Evolutionary conservation across 1,284 basidiomycete species (phyloP).

Genomic region (Boletus sp.): DNA sequence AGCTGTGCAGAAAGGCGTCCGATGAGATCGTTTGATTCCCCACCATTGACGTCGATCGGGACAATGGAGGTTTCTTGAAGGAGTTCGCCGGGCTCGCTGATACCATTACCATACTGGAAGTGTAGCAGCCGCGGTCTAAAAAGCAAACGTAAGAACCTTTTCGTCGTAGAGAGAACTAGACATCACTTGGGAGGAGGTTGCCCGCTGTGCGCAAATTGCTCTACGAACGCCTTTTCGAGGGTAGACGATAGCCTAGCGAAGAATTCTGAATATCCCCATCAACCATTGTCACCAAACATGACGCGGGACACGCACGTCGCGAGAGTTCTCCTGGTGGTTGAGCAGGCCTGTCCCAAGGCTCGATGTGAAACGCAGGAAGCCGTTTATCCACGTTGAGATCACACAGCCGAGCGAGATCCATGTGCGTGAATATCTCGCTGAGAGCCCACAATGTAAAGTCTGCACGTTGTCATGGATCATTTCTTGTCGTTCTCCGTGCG

Average conservation of each 20-base stretch:
- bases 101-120: constrained; percentile 39
- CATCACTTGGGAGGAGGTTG: constrained; percentile 32
- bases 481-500: neutral
- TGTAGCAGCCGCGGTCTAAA: constrained; percentile 37
- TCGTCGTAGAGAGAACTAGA: neutral
- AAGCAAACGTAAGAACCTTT: constrained; percentile 1
- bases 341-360: constrained; percentile 32
- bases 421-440: constrained; percentile 58
- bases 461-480: constrained; percentile 16
- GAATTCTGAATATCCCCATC: constrained; percentile 32
- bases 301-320: constrained; percentile 29
- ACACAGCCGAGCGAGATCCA: constrained; percentile 48
- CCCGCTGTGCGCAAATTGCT: constrained; percentile 25
- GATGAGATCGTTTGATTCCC: constrained; percentile 52
- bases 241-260: constrained; percentile 35
- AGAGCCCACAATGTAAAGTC: constrained; percentile 49
- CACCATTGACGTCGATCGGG: constrained; percentile 38
- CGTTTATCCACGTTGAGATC: constrained; percentile 41
- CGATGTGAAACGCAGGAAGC: constrained; percentile 34
- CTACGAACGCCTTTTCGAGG: constrained; percentile 34
- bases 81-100: constrained; percentile 30
- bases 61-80: constrained; percentile 39
- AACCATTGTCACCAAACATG: neutral
- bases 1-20: constrained; percentile 52
- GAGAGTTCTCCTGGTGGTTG: constrained; percentile 41